A percentile compares a stretch with the other conserved stretches of the same genome.
Evolutionary conservation across 331 rosid genomes (phyloP).

Genomic region (Pyracantha coccinea): DNA sequence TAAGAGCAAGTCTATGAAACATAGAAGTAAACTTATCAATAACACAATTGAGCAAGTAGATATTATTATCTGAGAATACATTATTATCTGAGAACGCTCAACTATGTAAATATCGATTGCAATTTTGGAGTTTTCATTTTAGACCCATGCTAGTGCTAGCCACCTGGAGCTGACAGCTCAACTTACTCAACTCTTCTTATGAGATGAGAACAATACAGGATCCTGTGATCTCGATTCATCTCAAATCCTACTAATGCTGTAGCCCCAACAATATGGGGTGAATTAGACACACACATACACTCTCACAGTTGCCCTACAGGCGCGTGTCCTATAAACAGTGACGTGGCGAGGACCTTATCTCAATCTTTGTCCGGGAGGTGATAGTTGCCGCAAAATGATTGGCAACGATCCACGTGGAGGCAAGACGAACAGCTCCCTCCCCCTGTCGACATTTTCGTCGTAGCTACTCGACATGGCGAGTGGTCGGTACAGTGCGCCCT

Average conservation of each 20-base stretch:
- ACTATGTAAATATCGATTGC: background rate
- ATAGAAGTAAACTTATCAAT: no score
- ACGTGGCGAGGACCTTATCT: background rate
- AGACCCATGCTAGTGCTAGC: background rate
- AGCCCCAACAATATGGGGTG: background rate
- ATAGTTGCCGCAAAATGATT: background rate
- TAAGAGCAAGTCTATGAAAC: no score
- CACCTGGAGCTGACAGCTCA: constrained; percentile 6
- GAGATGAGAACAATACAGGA: background rate
- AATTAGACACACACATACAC: background rate
- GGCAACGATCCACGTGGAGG: constrained; percentile 3
- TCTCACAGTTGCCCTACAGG: background rate
- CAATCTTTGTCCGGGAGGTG: background rate
- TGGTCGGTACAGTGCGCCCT: constrained; percentile 12
- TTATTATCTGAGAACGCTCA: background rate
- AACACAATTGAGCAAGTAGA: background rate
- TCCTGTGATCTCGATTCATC: background rate
- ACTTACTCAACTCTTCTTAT: background rate
- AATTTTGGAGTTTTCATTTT: background rate
- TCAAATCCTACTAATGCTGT: background rate
- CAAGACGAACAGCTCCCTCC: background rate
- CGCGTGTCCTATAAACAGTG: background rate
- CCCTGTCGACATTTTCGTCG: background rate
- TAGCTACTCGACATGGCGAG: background rate
- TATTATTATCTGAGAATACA: background rate